Base-by-base conservation (phyloP, 2,329 filamentous ascomycete species). In the Aspergillus fumigatiaffinis region DNA sequence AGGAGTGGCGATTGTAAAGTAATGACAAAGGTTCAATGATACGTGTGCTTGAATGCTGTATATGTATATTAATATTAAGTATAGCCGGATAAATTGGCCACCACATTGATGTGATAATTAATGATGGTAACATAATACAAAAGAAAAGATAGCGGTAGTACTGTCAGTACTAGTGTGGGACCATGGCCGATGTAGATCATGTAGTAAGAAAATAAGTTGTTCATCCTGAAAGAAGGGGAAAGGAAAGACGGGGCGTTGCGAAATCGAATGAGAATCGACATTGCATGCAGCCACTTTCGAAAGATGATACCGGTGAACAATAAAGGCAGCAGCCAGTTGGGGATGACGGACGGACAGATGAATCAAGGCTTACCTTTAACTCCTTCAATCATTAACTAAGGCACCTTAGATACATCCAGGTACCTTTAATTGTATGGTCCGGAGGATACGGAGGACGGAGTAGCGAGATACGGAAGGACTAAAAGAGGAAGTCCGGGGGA, bases 401-500 rank as follows among this genome's bases (percentile, higher is more conserved):
- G 23, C 3, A 23, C 17, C 7, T 26, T 25, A 25, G 8, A 50
- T 32, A 23, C 12, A n/a, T n/a, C 1, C 14, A 2, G 6, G 20
- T 48, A 48, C 26, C 46, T 23, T 14, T 14, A 32, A 14, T 32
- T 14, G 29, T 32, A 32, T 32, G 29, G 29, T 14, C 10, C 10
- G 29, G 28, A 12, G 28, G 9, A 14, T 14, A 26, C 21, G 17
- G 49, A 12, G 26, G 12, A 20, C 6, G 49, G 49, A 20, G 25
- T 20, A 26, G 47, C 53, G n/a, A 46, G 21, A n/a, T 12, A 52
- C 56, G 63, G 60, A 55, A 57, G 28, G 52, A 59, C 62, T 51
- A 60, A 64, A 64, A 54, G 52, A 62, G 62, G 57, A 64, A 61
- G 58, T 60, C 64, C 59, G 62, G 55, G 55, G 59, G 55, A 57